These are phyloP conservation scores for Podospora comata DNA, from an alignment of 495 filamentous ascomycete genomes.

Conservation along the genomic window DNA sequence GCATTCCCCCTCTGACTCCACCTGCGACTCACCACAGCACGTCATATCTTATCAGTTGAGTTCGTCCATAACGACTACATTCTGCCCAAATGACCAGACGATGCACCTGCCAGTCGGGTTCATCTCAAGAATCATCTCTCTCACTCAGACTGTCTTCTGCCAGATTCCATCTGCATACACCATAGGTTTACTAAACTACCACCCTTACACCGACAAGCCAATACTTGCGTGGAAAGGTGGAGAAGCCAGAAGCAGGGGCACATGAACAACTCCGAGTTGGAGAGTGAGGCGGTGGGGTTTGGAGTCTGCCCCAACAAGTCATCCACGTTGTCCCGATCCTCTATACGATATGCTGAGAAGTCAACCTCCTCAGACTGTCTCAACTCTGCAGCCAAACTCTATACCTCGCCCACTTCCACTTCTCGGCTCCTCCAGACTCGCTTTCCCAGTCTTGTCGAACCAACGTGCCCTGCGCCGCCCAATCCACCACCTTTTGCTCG, in stretches of 20 bases:
- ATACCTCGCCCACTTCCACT: constrained; percentile 7
- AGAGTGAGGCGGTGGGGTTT: not conserved
- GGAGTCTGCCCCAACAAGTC: not conserved
- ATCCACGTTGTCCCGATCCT: not conserved
- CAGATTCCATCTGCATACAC: not conserved
- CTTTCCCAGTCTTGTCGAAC: constrained; percentile 14
- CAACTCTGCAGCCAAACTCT: constrained; percentile 5
- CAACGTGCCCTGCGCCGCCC: constrained; percentile 27
- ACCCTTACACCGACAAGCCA: not conserved
- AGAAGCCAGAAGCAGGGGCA: not conserved
- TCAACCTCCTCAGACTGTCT: not conserved
- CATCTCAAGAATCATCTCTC: not conserved
- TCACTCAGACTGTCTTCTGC: not conserved
- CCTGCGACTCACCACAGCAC: not conserved
- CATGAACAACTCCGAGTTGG: not conserved
- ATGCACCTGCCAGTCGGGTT: not conserved
- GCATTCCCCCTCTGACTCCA: not conserved
- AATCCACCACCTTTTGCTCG: constrained; percentile 14
- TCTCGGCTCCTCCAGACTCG: not conserved
- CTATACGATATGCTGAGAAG: not conserved
- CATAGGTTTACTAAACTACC: not conserved
- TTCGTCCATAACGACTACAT: not conserved
- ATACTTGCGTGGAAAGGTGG: not conserved
- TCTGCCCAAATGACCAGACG: not conserved
- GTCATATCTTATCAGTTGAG: constrained; percentile 1